Percentiles rank a stretch among this genome's conserved stretches.
These are phyloP conservation scores for Lipomyces oligophaga DNA, from an alignment of 805 yeast genomes.

Conservation along the genomic window DNA sequence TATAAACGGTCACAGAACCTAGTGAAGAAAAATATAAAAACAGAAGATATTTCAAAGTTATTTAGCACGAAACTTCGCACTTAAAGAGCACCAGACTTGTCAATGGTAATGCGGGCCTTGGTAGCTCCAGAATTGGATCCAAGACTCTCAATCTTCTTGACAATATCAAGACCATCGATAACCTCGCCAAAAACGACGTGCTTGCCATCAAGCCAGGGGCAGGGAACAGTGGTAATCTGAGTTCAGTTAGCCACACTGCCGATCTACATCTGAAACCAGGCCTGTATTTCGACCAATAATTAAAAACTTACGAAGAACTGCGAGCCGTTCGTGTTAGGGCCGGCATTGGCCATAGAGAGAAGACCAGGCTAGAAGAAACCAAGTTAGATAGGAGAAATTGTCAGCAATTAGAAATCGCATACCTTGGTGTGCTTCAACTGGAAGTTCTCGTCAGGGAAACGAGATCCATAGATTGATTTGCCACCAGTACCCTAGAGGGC, in stretches of 20 bases:
- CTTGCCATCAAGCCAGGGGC: conserved; percentile 87
- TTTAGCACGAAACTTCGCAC: too few relatives aligned
- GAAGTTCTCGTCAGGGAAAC: conserved; percentile 74
- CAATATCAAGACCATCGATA: conserved; percentile 70
- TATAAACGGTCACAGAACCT: too few relatives aligned
- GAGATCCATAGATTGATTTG: conserved; percentile 68
- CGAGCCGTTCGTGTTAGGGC: conserved; percentile 72
- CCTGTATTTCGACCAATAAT: background rate
- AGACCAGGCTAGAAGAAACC: conserved; percentile 52
- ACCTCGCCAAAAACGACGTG: conserved; percentile 98
- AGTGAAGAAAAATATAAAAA: too few relatives aligned
- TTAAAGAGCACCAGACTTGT: conserved; percentile 33
- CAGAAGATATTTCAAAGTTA: too few relatives aligned
- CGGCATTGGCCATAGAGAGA: conserved; percentile 75
- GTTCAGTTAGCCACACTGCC: background rate
- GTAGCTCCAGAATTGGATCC: conserved; percentile 70
- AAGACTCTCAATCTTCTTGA: conserved; percentile 75
- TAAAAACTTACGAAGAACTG: conserved; percentile 60
- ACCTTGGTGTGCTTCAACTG: conserved; percentile 52
- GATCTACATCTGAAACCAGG: too few relatives aligned
- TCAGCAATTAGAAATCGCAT: background rate
- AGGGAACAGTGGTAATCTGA: conserved; percentile 75
- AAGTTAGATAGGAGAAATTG: background rate
- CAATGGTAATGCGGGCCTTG: conserved; percentile 59
- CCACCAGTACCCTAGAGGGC: conserved; percentile 74